A percentile compares a stretch with the other conserved stretches of the same genome.
Conservation (phyloP, 805 yeast species). For the Suhomyces sp. region DNA sequence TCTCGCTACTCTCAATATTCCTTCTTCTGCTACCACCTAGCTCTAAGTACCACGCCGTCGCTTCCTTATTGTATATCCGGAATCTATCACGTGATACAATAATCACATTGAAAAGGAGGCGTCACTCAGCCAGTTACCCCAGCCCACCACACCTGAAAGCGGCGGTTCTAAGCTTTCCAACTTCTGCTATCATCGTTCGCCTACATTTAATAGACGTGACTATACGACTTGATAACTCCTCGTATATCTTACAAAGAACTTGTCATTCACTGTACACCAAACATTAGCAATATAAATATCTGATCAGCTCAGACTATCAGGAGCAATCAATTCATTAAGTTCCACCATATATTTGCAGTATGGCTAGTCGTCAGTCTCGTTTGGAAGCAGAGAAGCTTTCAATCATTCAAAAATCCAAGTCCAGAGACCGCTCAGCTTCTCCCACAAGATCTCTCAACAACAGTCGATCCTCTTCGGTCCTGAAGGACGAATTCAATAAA, state of each 20-base stretch:
- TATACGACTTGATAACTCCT: neutral
- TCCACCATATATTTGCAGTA: conserved; percentile 5
- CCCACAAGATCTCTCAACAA: conserved; percentile 28
- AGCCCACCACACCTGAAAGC: neutral
- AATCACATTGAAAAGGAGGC: neutral
- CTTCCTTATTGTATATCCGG: neutral
- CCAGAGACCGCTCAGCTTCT: conserved; percentile 38
- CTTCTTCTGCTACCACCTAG: neutral
- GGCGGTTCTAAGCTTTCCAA: neutral
- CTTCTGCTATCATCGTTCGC: neutral
- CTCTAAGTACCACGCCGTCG: neutral
- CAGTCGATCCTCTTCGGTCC: conserved; percentile 34
- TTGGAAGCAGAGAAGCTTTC: conserved; percentile 43
- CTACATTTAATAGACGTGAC: neutral
- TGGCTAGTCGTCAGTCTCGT: conserved; percentile 33
- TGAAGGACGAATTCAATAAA: conserved; percentile 36
- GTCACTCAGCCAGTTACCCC: neutral
- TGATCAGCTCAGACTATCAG: neutral
- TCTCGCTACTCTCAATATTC: neutral
- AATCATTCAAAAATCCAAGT: conserved; percentile 36
- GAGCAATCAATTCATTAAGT: neutral
- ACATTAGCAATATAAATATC: neutral
- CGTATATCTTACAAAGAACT: neutral
- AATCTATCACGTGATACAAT: neutral
- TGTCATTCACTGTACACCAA: neutral